phyloP scores from a whole-genome alignment of 164 flowering plant genomes.

The Dillenia turbinata region DNA sequence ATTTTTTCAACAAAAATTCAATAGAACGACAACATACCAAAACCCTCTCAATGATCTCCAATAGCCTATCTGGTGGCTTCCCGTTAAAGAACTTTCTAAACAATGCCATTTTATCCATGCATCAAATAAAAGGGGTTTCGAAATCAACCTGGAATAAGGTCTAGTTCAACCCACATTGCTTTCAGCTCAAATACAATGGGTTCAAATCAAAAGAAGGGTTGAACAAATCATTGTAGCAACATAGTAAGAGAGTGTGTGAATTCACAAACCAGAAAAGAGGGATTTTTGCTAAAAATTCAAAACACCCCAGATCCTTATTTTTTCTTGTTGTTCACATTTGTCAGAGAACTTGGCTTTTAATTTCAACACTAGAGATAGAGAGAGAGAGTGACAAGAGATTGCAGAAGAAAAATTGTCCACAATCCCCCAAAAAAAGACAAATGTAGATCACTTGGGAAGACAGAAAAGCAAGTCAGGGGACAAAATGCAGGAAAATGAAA shows the following conservation, averaged over 20 bases:
- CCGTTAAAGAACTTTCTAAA: slow-evolving; percentile 48
- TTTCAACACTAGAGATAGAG: too few relatives aligned
- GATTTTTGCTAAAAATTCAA: background rate
- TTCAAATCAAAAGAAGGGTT: background rate
- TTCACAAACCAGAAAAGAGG: background rate
- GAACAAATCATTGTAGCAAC: background rate
- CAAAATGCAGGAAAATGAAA: too few relatives aligned
- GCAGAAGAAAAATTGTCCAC: too few relatives aligned
- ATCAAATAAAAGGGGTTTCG: background rate
- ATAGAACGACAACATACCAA: slow-evolving; percentile 32
- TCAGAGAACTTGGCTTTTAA: too few relatives aligned
- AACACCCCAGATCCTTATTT: background rate
- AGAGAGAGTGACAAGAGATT: too few relatives aligned
- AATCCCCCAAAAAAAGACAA: too few relatives aligned
- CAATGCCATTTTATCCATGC: slow-evolving; percentile 39
- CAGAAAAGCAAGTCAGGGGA: too few relatives aligned
- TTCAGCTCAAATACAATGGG: background rate
- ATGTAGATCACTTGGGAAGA: too few relatives aligned
- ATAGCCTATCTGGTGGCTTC: slow-evolving; percentile 68
- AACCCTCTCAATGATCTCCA: slow-evolving; percentile 63
- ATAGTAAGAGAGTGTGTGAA: background rate
- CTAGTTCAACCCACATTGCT: background rate
- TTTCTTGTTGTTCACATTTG: background rate
- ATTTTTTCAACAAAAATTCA: slow-evolving; percentile 4
- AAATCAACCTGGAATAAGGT: background rate